Conservation (phyloP, 495 filamentous ascomycete genomes). For the Antarctomyces pellizariae region DNA sequence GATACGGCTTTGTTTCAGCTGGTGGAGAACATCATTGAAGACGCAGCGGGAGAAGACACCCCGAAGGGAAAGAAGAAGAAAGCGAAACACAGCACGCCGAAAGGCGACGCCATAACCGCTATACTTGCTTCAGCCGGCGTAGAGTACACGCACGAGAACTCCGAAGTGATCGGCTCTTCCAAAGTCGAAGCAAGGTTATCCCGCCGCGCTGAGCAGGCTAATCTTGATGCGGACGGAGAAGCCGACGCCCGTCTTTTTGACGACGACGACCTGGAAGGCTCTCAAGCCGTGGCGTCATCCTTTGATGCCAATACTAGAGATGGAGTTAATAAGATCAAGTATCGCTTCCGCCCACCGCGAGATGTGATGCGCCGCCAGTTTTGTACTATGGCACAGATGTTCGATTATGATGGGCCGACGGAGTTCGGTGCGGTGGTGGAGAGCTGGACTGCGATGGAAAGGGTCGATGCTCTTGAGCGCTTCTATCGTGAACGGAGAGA, state of each 20-base stretch:
- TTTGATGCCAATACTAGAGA: too few species aligned
- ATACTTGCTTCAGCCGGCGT: conserved; percentile 80
- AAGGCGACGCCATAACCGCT: conserved; percentile 60
- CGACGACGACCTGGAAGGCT: conserved; percentile 6
- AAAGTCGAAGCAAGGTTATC: conserved; percentile 63
- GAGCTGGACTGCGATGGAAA: conserved; percentile 70
- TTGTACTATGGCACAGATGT: conserved; percentile 62
- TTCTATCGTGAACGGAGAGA: conserved; percentile 42
- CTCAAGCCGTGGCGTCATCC: conserved; percentile 2
- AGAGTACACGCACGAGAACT: conserved; percentile 90
- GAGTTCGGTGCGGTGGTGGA: conserved; percentile 92
- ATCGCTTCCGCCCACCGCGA: conserved; percentile 50
- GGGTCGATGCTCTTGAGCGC: conserved; percentile 52
- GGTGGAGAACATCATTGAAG: conserved; percentile 40
- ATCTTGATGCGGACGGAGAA: conserved; percentile 22
- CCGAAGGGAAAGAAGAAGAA: conserved; percentile 10
- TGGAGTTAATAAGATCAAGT: conserved; percentile 25
- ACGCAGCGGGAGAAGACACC: conserved; percentile 19
- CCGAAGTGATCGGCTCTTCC: conserved; percentile 79
- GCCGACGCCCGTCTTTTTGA: conserved; percentile 27
- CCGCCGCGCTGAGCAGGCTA: conserved; percentile 43
- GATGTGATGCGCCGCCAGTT: conserved; percentile 67
- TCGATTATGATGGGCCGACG: conserved; percentile 51
- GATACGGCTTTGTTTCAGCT: conserved; percentile 57
- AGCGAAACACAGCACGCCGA: conserved; percentile 15